Evolutionary conservation across 1,139 yeast genomes (phyloP).

Genomic region (Lodderomyces oxycetoniae): DNA sequence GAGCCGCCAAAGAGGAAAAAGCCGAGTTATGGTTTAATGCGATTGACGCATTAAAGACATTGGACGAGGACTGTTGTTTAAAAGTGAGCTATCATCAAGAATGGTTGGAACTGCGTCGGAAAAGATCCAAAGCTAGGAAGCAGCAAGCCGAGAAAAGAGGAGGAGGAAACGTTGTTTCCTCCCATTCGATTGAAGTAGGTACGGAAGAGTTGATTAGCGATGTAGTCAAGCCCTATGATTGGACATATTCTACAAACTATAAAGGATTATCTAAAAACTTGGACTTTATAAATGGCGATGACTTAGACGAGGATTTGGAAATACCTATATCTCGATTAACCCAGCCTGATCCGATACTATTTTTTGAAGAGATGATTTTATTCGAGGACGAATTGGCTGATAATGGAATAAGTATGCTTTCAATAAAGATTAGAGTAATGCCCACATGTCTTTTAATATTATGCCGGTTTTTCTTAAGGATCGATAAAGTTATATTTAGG

Average conservation of each 20-base stretch:
- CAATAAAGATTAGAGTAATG: conserved; percentile 86
- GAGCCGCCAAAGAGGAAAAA: neutral
- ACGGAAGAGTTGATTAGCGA: conserved; percentile 28
- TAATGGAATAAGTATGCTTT: conserved; percentile 79
- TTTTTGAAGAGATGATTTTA: conserved; percentile 81
- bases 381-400: conserved; percentile 96
- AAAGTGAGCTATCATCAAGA: conserved; percentile 83
- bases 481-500: conserved; percentile 82
- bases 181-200: conserved; percentile 9
- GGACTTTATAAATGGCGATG: conserved; percentile 10
- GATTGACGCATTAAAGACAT: conserved; percentile 70
- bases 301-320: conserved; percentile 20
- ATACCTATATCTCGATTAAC: conserved; percentile 70
- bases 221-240: conserved; percentile 73
- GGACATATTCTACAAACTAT: conserved; percentile 90
- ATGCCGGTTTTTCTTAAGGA: conserved; percentile 76
- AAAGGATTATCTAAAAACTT: conserved; percentile 47
- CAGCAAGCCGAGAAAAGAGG: conserved; percentile 4
- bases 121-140: neutral
- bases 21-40: conserved; percentile 60
- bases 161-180: conserved; percentile 3
- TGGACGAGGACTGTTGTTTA: conserved; percentile 39
- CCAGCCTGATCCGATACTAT: conserved; percentile 78
- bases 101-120: conserved; percentile 70
- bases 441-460: conserved; percentile 68